Evolutionary conservation across 441 rosid genomes (phyloP), one percentile per base, ranked within the genome.

Genomic region (Macaranga tanarius): DNA sequence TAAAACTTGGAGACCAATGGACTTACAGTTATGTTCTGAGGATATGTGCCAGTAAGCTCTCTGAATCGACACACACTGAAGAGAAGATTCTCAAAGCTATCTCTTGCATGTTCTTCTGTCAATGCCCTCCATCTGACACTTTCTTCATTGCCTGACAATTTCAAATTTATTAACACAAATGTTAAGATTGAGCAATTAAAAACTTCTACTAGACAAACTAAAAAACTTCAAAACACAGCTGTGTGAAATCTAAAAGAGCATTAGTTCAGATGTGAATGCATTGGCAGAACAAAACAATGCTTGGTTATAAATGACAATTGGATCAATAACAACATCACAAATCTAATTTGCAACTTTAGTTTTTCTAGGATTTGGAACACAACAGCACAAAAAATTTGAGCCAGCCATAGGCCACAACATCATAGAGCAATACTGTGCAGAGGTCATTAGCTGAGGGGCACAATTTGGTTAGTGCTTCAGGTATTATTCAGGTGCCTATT

Each of bases 71-170:
- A 95, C 0, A 95, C 85, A 48, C 95, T 95, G 66, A 92, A 95
- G 42, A 92, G 97, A 77, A 91, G 92, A 87, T 95, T 95, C 88
- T 95, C 99, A 78, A 92, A 90, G 86, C 99, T 95, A 82, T 95
- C 98, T 77, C 99, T 88, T 10, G 99, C 98, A 83, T 95, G 93
- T 79, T 95, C 99, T 83, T 95, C 99, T 10, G 99, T 95, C 84
- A 95, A 75, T 69, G 97, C 89, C 80, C 99, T 87, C 79, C 82
- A 79, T 81, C 88, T 84, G 73, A 95, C 97, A 22, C 75, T 84
- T 76, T 89, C 92, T 79, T 80, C 83, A 60, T 87, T 90, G 48
- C 92, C 99, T 95, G 75, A 55, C 54, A 74, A 78, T 73, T 47
- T 78, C 60, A 75, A 74, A 57, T 68, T 40, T 28, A 69, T 75